Evolutionary conservation across 106 monocot species (phyloP).

Genomic region (Cymbidium sinense): DNA sequence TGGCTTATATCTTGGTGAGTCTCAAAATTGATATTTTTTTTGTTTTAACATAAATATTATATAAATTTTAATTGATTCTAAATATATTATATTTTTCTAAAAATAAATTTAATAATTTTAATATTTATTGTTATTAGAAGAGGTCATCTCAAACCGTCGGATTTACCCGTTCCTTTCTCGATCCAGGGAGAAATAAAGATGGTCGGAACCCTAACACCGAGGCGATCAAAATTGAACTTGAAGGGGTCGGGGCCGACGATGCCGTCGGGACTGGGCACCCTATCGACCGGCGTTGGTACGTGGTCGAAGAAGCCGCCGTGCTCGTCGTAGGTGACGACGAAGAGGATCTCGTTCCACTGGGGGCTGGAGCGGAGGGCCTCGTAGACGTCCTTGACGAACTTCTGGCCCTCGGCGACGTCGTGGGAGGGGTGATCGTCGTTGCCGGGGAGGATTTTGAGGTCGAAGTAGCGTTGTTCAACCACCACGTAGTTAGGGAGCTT

Average conservation of each 20-base stretch:
- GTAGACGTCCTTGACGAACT: constrained; percentile 80
- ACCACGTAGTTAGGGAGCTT: constrained; percentile 95
- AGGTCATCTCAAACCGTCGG: no score
- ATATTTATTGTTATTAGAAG: no score
- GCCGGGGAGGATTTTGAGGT: constrained; percentile 66
- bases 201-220: constrained; percentile 78
- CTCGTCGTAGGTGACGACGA: constrained; percentile 84
- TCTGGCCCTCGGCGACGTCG: constrained; percentile 83
- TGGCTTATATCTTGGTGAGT: no score
- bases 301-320: constrained; percentile 97
- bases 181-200: constrained; percentile 91
- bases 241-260: constrained; percentile 65
- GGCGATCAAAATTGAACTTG: constrained; percentile 76
- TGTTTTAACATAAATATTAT: background rate
- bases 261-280: constrained; percentile 76
- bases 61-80: background rate
- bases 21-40: no score
- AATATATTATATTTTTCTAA: background rate
- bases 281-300: constrained; percentile 55
- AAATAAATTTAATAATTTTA: background rate
- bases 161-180: constrained; percentile 58
- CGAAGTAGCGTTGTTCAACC: constrained; percentile 85
- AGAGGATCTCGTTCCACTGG: constrained; percentile 81
- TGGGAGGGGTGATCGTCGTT: constrained; percentile 97
- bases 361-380: constrained; percentile 84